Conservation (phyloP, 2,329 filamentous ascomycete species). For the Daldinia sp. region DNA sequence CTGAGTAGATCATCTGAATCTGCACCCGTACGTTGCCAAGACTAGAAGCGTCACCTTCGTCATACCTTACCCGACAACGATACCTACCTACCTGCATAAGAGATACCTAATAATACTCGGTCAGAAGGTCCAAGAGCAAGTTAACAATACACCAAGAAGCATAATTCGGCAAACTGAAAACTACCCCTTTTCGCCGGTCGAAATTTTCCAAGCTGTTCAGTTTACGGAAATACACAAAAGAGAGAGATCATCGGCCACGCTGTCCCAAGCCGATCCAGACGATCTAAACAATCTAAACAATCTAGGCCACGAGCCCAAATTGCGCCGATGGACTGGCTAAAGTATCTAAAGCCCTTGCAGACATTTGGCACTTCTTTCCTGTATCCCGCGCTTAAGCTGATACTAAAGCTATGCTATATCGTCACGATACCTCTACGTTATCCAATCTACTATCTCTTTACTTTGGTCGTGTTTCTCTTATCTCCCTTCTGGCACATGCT, state of each 20-base stretch:
- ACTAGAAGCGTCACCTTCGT: slow-evolving; percentile 19
- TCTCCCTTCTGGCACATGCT: slow-evolving; percentile 42
- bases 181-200: slow-evolving; percentile 13
- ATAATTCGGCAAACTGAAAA: slow-evolving; percentile 1
- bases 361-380: slow-evolving; percentile 35
- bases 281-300: too few relatives aligned
- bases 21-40: slow-evolving; percentile 23
- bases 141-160: not conserved
- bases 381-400: slow-evolving; percentile 31
- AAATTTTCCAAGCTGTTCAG: slow-evolving; percentile 13
- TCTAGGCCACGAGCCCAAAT: slow-evolving; percentile 28
- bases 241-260: slow-evolving; percentile 7
- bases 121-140: slow-evolving; percentile 1
- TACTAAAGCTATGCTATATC: slow-evolving; percentile 38
- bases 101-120: slow-evolving; percentile 25
- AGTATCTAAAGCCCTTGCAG: slow-evolving; percentile 31
- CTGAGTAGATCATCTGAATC: slow-evolving; percentile 26
- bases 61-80: slow-evolving; percentile 14
- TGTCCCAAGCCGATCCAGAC: not conserved
- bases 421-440: slow-evolving; percentile 44
- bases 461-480: slow-evolving; percentile 41
- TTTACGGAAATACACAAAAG: slow-evolving; percentile 11
- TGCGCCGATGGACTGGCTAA: slow-evolving; percentile 34
- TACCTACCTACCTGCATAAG: too few relatives aligned
- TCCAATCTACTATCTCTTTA: slow-evolving; percentile 40